Evolutionary conservation across 1,284 basidiomycete genomes (phyloP).

Genomic region (Macrocystidia cucumis): DNA sequence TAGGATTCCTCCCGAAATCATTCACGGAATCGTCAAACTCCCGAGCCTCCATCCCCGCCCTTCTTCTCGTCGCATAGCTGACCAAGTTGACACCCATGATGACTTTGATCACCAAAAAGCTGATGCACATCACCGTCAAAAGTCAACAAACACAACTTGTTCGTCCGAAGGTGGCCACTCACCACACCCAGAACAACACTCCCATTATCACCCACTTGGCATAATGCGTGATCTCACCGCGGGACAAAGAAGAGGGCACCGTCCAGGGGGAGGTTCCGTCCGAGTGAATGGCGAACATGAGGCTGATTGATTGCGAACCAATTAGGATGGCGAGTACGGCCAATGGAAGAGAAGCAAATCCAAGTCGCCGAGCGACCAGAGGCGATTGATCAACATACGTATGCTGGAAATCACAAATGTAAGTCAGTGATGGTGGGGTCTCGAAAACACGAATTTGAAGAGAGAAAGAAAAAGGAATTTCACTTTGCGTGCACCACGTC

Average conservation of each 20-base stretch:
- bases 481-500: conserved; percentile 67
- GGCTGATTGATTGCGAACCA: conserved; percentile 71
- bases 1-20: conserved; percentile 78
- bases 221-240: conserved; percentile 43
- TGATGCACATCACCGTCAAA: too few species aligned
- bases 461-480: not conserved
- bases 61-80: conserved; percentile 72
- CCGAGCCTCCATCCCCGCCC: conserved; percentile 71
- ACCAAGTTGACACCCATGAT: conserved; percentile 84
- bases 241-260: conserved; percentile 33
- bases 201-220: conserved; percentile 62
- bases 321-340: conserved; percentile 90
- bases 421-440: conserved; percentile 1
- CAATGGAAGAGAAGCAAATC: conserved; percentile 90
- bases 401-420: conserved; percentile 38
- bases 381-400: conserved; percentile 95
- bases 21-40: conserved; percentile 69
- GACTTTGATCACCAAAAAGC: conserved; percentile 80
- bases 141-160: too few species aligned
- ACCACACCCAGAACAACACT: conserved; percentile 80
- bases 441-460: not conserved
- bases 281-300: conserved; percentile 46
- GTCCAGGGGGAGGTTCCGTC: conserved; percentile 34
- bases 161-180: too few species aligned
- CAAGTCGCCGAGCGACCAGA: conserved; percentile 86